Base-by-base conservation (phyloP, 2,329 filamentous ascomycete species). In the Pyrenophora tritici-repentis region DNA sequence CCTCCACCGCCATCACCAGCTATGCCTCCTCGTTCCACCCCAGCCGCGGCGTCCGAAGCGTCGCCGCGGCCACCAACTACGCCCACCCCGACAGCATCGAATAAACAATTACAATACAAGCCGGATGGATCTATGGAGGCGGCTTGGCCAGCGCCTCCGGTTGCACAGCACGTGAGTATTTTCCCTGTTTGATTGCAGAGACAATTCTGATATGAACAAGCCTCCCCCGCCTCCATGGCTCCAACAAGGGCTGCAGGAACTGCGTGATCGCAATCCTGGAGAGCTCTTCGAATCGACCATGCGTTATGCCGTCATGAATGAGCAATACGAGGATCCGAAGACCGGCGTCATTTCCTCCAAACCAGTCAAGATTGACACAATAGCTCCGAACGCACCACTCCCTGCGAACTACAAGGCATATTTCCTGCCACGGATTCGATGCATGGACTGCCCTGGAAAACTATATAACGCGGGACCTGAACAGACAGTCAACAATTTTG, bases 381-480 rank as follows among this genome's bases (percentile, higher is more conserved):
- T 76, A 8, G 66, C 69, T 12, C 66, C 71, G 2, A 80, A 79
- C 32, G 78, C 82, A 37, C 78, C 80, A 13, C 76, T 82, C 7
- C 86, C 82, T 46, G 78, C 81, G 54, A 83, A 88, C 55, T 79
- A 90, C 55, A 89, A 88, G 65, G 90, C 88, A 62, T 89, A 89
- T 75, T 97, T 88, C 75, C 80, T 96, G 42, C 94, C 94, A 7
- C 83, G 94, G 42, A 97, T 99, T 58, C 83, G 90, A 51, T 99
- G 94, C 72, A 84, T 88, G 39, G 94, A 99, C 73, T 97, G 94
- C 71, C 90, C 91, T 0, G 91, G 90, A 24, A 97, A 97, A 74
- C 79, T 96, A 9, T 99, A 99, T 74, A 96, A 92, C 0, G 90
- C 92, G 0, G 90, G 91, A 0, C 91, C 92, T 0, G 90, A 88